A percentile compares a stretch with the other conserved stretches of the same genome.
These are phyloP conservation scores for Hypoxylon sp. DNA, from an alignment of 2,329 filamentous ascomycete genomes.

Conservation along the genomic window DNA sequence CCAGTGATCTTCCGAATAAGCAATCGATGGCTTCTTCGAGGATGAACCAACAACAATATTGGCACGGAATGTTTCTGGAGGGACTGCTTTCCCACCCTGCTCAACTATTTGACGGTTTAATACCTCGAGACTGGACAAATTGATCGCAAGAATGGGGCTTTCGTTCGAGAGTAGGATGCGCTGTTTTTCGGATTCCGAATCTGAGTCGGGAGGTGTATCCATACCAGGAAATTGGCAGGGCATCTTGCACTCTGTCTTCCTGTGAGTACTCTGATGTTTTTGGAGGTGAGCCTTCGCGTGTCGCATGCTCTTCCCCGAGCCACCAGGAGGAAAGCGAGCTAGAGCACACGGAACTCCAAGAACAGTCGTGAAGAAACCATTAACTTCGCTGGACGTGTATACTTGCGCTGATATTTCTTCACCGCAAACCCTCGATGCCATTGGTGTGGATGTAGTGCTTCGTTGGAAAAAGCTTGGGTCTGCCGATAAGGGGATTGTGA, in stretches of 20 bases:
- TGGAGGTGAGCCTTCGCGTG: conserved; percentile 77
- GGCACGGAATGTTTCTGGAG: conserved; percentile 82
- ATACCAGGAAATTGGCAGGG: conserved; percentile 64
- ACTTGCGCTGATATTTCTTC: conserved; percentile 76
- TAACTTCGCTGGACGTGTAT: conserved; percentile 73
- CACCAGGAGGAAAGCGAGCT: conserved; percentile 80
- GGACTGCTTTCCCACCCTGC: conserved; percentile 69
- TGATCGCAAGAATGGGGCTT: conserved; percentile 88
- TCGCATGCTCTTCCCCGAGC: conserved; percentile 65
- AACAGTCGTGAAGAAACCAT: conserved; percentile 77
- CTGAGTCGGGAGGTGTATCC: conserved; percentile 66
- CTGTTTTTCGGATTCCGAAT: conserved; percentile 55
- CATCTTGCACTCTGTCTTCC: conserved; percentile 45
- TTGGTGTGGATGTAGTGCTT: conserved; percentile 49
- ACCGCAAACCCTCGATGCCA: conserved; percentile 79
- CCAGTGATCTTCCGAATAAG: conserved; percentile 88
- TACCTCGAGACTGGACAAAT: conserved; percentile 77
- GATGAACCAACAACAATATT: conserved; percentile 79
- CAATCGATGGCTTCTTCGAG: conserved; percentile 51
- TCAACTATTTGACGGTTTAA: conserved; percentile 77
- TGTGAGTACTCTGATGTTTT: conserved; percentile 57
- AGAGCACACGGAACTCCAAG: conserved; percentile 83
- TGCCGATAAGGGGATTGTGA: conserved; percentile 71
- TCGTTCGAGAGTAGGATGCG: conserved; percentile 89
- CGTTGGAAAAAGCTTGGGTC: conserved; percentile 66